Evolutionary conservation across 306 rosid species (phyloP), one percentile per base, ranked within the genome.

Genomic region (Quercus mongolica): DNA sequence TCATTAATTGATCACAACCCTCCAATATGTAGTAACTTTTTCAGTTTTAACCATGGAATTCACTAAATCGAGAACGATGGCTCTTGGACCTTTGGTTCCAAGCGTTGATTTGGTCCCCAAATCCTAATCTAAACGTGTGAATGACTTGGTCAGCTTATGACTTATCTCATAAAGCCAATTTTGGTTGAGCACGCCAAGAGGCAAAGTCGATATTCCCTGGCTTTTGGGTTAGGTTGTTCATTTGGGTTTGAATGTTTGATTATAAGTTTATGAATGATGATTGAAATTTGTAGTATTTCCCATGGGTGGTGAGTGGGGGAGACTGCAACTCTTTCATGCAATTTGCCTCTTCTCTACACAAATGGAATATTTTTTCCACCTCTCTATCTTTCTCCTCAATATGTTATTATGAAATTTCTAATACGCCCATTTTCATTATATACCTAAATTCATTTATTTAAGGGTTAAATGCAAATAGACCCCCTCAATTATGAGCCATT

Each of bases 111-210:
- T 23, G 33, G 65, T 59, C 18, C 15, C 65, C 30, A 64, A 64
- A 1, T 17, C 8, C 0, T 38, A 7, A 38, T 38, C 54, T 1
- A 5, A 26, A 17, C 21, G 65, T 10, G 71, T 44, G 28, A 8
- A 57, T 14, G 76, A 78, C 79, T 82, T 15, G 76, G 86, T 82
- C 79, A 78, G 62, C 76, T 57, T 44, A 75, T 77, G 74, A 54
- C 79, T 57, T 44, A 75, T 73, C 82, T 75, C 31, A 13, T 20
- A 11, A 14, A 18, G 19, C 58, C 28, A 46, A 10, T 13, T 49
- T 49, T 49, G 54, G 54, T 49, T 49, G 54, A 64, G 73, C 82
- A 78, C 76, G 76, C 82, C 82, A 67, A n/a, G 69, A 20, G 21
- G 46, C 26, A 73, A 76, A 67, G 19, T 73, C 74, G 71, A 63